Evolutionary conservation across 306 rosid species (phyloP).

Genomic region (Chamaecrista fasciculata): DNA sequence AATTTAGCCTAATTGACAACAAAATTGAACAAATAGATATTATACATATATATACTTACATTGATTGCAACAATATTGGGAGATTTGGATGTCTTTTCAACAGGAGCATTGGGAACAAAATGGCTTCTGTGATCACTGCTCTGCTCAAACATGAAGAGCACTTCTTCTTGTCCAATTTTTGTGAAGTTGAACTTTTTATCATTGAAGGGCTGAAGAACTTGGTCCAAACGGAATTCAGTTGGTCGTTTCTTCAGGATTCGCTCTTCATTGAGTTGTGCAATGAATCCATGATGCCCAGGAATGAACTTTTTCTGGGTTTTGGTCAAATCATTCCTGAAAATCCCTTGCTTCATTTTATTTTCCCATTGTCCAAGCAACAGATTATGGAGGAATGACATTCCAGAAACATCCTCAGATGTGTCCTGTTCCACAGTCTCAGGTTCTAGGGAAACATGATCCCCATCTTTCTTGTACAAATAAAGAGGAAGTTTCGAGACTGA

Average conservation of each 20-base stretch:
- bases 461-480: slow-evolving; percentile 26
- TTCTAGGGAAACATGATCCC: background rate
- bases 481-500: slow-evolving; percentile 33
- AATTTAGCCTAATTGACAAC: too few relatives aligned
- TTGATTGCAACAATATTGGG: slow-evolving; percentile 71
- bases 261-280: slow-evolving; percentile 37
- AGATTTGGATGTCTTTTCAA: slow-evolving; percentile 45
- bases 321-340: slow-evolving; percentile 36
- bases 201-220: slow-evolving; percentile 38
- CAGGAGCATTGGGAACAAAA: slow-evolving; percentile 46
- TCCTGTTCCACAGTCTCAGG: slow-evolving; percentile 1
- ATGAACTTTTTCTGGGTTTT: slow-evolving; percentile 28
- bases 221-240: slow-evolving; percentile 32
- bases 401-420: slow-evolving; percentile 14
- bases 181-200: slow-evolving; percentile 35
- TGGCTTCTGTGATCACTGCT: slow-evolving; percentile 31
- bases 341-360: slow-evolving; percentile 28
- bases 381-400: slow-evolving; percentile 36
- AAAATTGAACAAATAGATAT: background rate
- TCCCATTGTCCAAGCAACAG: slow-evolving; percentile 36
- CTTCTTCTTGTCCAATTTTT: slow-evolving; percentile 40
- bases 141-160: slow-evolving; percentile 34
- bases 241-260: slow-evolving; percentile 37
- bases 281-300: slow-evolving; percentile 35
- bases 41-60: too few relatives aligned